Evolutionary conservation across 176 grass and related monocot genomes (phyloP).

Genomic region (Zoysia japonica): DNA sequence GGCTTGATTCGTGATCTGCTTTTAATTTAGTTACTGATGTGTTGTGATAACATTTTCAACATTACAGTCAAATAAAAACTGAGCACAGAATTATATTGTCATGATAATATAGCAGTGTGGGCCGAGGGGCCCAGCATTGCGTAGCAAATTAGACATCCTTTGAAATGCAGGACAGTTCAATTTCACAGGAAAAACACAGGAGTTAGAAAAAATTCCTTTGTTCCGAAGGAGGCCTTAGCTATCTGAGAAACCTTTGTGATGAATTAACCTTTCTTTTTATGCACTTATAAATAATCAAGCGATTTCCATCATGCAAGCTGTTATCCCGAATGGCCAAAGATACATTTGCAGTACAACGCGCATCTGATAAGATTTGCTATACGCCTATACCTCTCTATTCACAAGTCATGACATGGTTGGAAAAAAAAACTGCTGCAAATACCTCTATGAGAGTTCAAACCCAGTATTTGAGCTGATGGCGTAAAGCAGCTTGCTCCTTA

Average conservation of each 20-base stretch:
- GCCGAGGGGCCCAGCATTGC: too few relatives aligned
- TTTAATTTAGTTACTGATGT: too few relatives aligned
- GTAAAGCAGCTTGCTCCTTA: slow-evolving; percentile 90
- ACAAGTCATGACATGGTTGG: slow-evolving; percentile 43
- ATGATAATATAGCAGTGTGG: too few relatives aligned
- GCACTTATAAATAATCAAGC: neutral
- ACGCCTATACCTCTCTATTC: slow-evolving; percentile 53
- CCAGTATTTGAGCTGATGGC: slow-evolving; percentile 86
- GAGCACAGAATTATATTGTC: too few relatives aligned
- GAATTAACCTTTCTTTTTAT: neutral
- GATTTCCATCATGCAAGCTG: neutral
- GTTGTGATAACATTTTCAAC: too few relatives aligned
- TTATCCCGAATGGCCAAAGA: neutral
- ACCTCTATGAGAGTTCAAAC: slow-evolving; percentile 80
- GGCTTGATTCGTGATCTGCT: too few relatives aligned
- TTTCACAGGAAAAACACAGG: too few relatives aligned
- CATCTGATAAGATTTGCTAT: slow-evolving; percentile 32
- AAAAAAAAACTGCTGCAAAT: neutral
- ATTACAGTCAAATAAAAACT: too few relatives aligned
- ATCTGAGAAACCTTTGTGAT: neutral
- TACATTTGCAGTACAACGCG: neutral
- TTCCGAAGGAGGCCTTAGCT: too few relatives aligned
- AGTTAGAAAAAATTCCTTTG: too few relatives aligned
- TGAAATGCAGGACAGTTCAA: too few relatives aligned
- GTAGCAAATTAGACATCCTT: too few relatives aligned